Percentiles rank a stretch among this genome's conserved stretches.
Evolutionary conservation across 805 yeast genomes (phyloP).

Genomic region (Komagataella kurtzmanii): DNA sequence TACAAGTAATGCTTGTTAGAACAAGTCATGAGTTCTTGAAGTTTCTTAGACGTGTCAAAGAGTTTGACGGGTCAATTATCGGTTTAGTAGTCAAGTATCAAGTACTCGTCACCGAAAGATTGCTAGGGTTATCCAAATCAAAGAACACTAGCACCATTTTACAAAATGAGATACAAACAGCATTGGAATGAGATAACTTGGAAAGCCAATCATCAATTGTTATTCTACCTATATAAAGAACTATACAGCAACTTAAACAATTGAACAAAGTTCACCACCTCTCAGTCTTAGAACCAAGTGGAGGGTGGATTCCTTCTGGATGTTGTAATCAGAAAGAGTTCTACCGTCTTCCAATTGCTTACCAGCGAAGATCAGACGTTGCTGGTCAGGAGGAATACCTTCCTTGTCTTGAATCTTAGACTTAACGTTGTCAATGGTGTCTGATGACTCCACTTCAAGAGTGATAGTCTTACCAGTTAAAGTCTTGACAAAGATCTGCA

Average conservation of each 20-base stretch:
- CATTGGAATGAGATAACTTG: not conserved
- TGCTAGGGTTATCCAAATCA: not conserved
- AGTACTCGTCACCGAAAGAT: not conserved
- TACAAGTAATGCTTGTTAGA: slow-evolving; percentile 15
- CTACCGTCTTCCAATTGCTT: slow-evolving; percentile 95
- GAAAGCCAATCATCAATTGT: not conserved
- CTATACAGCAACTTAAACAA: not conserved
- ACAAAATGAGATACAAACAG: not conserved
- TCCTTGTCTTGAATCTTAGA: slow-evolving; percentile 95
- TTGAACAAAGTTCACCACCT: slow-evolving; percentile 48
- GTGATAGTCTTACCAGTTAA: slow-evolving; percentile 60
- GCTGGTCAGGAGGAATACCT: slow-evolving; percentile 97
- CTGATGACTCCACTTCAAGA: slow-evolving; percentile 94
- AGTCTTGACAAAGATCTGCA: slow-evolving; percentile 47
- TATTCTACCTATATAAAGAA: not conserved
- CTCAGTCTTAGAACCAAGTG: slow-evolving; percentile 95
- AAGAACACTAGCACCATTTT: not conserved
- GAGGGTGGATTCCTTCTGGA: slow-evolving; percentile 93
- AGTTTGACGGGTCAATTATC: not conserved
- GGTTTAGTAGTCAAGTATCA: not conserved
- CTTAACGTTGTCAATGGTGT: slow-evolving; percentile 94
- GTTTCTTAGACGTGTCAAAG: not conserved
- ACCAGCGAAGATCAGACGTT: slow-evolving; percentile 95
- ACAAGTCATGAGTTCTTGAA: slow-evolving; percentile 6
- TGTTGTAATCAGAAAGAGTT: slow-evolving; percentile 94